phyloP scores from a whole-genome alignment of 371 early-diverging fungal genomes.

The Circinella minor region DNA sequence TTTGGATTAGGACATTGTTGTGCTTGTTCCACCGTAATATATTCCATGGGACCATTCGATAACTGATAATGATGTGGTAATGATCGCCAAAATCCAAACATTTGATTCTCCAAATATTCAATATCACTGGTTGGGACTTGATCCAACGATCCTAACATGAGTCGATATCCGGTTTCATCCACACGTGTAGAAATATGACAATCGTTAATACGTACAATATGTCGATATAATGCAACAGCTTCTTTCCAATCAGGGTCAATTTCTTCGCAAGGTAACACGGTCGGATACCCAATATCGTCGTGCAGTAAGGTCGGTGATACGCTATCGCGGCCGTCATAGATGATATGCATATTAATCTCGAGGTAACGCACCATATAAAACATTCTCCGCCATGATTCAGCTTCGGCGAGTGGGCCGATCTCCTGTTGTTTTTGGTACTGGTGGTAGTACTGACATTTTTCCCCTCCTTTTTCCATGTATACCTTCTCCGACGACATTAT shows the following conservation, averaged over 20 bases:
- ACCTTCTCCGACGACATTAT: background rate
- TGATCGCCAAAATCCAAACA: slow-evolving; percentile 38
- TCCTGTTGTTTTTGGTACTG: too few species aligned
- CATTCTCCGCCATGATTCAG: slow-evolving; percentile 47
- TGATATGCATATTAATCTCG: slow-evolving; percentile 32
- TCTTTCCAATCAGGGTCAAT: slow-evolving; percentile 5
- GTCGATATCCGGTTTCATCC: slow-evolving; percentile 28
- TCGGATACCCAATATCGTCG: slow-evolving; percentile 41
- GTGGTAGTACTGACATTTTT: too few species aligned
- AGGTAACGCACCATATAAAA: slow-evolving; percentile 40
- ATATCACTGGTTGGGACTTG: slow-evolving; percentile 26
- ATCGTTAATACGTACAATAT: slow-evolving; percentile 35
- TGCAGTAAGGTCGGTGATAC: slow-evolving; percentile 31
- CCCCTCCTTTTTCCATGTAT: background rate
- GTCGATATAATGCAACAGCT: slow-evolving; percentile 23
- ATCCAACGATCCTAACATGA: slow-evolving; percentile 31
- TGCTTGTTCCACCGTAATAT: slow-evolving; percentile 36
- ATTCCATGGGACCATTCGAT: slow-evolving; percentile 38
- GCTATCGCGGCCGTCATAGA: slow-evolving; percentile 32
- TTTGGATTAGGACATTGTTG: slow-evolving; percentile 31
- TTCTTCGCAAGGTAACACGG: slow-evolving; percentile 26
- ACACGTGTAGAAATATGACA: slow-evolving; percentile 26
- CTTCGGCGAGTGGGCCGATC: slow-evolving; percentile 18
- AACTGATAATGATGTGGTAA: slow-evolving; percentile 32
- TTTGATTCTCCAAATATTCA: slow-evolving; percentile 34